These are phyloP conservation scores for Ceratocystis papillata DNA, from an alignment of 2,329 filamentous ascomycete genomes.

Conservation along the genomic window DNA sequence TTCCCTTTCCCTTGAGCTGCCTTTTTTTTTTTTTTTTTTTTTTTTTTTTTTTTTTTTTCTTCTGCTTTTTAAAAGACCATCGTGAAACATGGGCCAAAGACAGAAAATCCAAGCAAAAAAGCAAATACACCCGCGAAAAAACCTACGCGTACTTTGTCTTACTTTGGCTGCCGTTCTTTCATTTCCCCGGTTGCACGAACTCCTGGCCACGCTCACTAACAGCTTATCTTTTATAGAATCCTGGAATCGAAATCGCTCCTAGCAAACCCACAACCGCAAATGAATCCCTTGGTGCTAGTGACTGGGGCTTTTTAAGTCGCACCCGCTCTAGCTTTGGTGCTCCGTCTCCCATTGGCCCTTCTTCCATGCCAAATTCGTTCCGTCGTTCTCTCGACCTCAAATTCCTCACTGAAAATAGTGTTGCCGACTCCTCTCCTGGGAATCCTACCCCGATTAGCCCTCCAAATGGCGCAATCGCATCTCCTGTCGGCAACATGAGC, in stretches of 20 bases:
- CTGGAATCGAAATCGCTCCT: conserved; percentile 31
- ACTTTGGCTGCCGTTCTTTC: background rate
- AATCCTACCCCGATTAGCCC: conserved; percentile 22
- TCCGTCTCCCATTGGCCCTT: conserved; percentile 19
- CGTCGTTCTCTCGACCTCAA: conserved; percentile 49
- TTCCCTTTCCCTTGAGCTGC: background rate
- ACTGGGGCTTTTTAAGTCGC: conserved; percentile 27
- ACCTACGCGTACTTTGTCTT: conserved; percentile 12
- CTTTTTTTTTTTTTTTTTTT: conserved; percentile 4
- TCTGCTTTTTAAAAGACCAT: background rate
- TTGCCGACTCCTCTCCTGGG: conserved; percentile 14
- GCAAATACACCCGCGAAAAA: background rate
- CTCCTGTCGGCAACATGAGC: conserved; percentile 18
- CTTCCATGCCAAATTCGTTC: conserved; percentile 30
- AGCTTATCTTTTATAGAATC: background rate
- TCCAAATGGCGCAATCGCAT: conserved; percentile 21
- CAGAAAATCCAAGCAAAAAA: background rate
- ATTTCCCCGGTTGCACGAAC: background rate
- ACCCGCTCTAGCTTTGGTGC: conserved; percentile 19
- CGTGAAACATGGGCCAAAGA: conserved; percentile 4
- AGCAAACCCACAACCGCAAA: conserved; percentile 33
- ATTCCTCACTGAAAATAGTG: conserved; percentile 38
- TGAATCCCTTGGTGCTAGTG: conserved; percentile 30
- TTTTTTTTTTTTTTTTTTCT: background rate
- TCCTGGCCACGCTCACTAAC: conserved; percentile 7